A percentile compares a stretch with the other conserved stretches of the same genome.
Conservation (phyloP, 257 asterid genomes). For the Solanum chiquidenum region DNA sequence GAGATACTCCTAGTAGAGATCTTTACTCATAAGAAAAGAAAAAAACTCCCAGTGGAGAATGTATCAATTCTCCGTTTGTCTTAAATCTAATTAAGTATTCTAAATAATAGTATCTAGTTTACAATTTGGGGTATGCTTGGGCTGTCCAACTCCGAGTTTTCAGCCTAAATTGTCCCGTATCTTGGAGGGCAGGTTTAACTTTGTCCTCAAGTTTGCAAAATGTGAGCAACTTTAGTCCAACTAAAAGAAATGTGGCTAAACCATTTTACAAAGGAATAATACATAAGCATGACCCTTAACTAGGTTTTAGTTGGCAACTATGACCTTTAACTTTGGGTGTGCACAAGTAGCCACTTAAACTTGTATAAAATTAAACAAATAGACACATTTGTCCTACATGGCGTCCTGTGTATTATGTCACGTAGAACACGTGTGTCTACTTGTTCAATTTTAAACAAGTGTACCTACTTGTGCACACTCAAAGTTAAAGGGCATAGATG, state of each 20-base stretch:
- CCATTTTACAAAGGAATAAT: no score
- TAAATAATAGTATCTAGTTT: neutral
- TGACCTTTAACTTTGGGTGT: no score
- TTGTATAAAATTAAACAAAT: no score
- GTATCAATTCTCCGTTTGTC: neutral
- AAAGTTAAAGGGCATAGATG: no score
- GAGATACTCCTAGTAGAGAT: neutral
- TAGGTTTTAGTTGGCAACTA: no score
- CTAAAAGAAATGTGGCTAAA: neutral
- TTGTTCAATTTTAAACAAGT: no score
- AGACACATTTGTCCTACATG: no score
- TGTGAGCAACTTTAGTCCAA: neutral
- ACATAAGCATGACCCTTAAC: no score
- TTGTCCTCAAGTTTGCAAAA: neutral
- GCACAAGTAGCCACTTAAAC: no score
- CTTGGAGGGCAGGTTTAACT: neutral
- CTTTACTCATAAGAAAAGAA: neutral
- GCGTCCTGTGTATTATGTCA: no score
- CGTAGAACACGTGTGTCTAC: no score
- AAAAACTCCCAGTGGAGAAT: neutral
- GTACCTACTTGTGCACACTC: no score
- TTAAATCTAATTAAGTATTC: neutral
- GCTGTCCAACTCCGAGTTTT: neutral
- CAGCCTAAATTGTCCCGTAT: neutral
- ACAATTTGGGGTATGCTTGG: neutral